Base-by-base conservation (phyloP, 202 grass and related monocot species). In the Eragrostis tef region DNA sequence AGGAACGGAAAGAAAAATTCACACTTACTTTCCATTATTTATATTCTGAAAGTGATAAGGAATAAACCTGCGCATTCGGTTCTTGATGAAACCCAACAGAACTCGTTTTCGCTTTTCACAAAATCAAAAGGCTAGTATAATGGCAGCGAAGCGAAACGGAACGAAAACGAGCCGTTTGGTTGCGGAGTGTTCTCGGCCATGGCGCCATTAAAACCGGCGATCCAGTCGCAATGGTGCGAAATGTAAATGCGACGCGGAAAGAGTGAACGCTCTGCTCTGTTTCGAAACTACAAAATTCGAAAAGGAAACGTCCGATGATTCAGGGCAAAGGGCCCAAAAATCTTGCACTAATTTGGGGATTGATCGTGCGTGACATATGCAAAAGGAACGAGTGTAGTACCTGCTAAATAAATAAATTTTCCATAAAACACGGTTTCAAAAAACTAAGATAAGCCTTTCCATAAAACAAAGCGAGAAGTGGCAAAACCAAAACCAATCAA, bases 131-230 rank as follows among this genome's bases (percentile, higher is more conserved):
- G 9, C 5, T 39, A 34, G 1, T 4, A 5, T 6, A 7, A 61
- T 46, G 36, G 22, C 19, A 74, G 39, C 11, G 20, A 62, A 15
- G 39, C 59, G 50, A 73, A 20, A 20, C 12, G 34, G 3, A 34
- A 39, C n/a, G n/a, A 31, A 31, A 31, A 50, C 11, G 22, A 39
- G 46, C 48, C 29, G 51, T 60, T 64, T 47, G 42, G 74, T 43
- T 11, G 62, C 12, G 0, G 19, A 24, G 73, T 24, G 13, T 36
- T 73, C 15, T 29, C n/a, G 36, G 25, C 41, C 53, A 14, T 5
- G 15, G 67, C 62, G 25, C 26, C 71, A 71, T 76, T 77, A 69
- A 77, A 59, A 44, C 29, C 14, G 42, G 39, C 44, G 29, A 31
- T 31, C 29, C 29, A 31, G 64, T 65, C 36, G 64, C 25, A 26